Evolutionary conservation across 2,329 filamentous ascomycete genomes (phyloP), one percentile per base, ranked within the genome.

Genomic region (Fusarium bulbicola): DNA sequence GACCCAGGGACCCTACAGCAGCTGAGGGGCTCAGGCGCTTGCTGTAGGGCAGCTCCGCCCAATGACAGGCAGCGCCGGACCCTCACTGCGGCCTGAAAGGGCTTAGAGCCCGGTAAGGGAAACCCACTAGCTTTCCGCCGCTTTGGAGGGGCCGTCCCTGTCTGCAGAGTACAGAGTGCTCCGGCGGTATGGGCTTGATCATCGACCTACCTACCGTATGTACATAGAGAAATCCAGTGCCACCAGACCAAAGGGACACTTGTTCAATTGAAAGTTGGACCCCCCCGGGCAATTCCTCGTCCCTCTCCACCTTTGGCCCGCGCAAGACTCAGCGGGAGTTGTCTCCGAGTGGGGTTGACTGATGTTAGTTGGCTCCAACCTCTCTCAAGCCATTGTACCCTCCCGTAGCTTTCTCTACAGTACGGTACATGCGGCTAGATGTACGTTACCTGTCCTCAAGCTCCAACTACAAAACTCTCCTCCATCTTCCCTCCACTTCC

Each of bases 211-310:
- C 32, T 34, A 7, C 30, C 30, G 30, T 34, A 34, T 34, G 32
- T 34, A 34, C 32, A 34, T 34, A 43, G 26, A 59, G 37, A 43
- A 26, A 57, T 49, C 58, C 66, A 47, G 66, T 74, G 67, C 71
- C 73, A 73, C 65, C 61, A 71, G 54, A 56, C 62, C 74, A 81
- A 83, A 78, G 80, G 82, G 82, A 84, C 82, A 84, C 82, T 83
- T 84, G 82, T 84, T 83, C 82, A 83, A 81, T 83, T 83, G 78
- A 79, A 66, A 58, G 66, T 46, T 69, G 65, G 64, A 47, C 59
- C 63, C 49, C 47, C 68, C 66, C 46, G 40, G 68, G 57, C 57
- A 32, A 21, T 49, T 46, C 68, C 45, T 32, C 54, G 20, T 37
- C 46, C 64, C 69, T 58, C 69, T 58, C 65, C 70, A 60, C 66